Percentiles rank a stretch among this genome's conserved stretches.
phyloP scores from a whole-genome alignment of 495 filamentous ascomycete genomes.

The Poronia punctata region DNA sequence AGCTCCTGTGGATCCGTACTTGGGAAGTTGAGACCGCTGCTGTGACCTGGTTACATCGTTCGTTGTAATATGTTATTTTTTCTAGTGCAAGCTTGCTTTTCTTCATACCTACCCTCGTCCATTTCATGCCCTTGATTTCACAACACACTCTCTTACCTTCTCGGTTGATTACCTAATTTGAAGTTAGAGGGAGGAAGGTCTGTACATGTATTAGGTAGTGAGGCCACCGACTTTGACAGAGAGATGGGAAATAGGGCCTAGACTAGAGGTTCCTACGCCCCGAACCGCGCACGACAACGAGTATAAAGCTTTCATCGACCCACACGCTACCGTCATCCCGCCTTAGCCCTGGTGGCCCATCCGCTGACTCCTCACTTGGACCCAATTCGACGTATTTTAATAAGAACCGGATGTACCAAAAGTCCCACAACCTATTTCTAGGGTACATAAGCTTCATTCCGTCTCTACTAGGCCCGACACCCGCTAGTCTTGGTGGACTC shows the following conservation, averaged over 20 bases:
- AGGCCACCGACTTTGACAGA: too few relatives aligned
- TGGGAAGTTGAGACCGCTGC: conserved; percentile 20
- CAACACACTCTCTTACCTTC: too few relatives aligned
- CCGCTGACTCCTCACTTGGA: not conserved
- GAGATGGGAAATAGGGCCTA: too few relatives aligned
- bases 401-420: too few relatives aligned
- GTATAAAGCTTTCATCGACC: conserved; percentile 9
- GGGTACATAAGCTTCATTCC: not conserved
- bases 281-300: conserved; percentile 6
- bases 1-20: conserved; percentile 13
- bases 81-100: conserved; percentile 8
- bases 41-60: conserved; percentile 24
- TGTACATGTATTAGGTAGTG: too few relatives aligned
- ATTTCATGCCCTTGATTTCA: too few relatives aligned
- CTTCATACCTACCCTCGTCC: not conserved
- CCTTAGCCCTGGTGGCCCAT: conserved; percentile 3
- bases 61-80: conserved; percentile 11
- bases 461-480: not conserved
- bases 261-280: too few relatives aligned
- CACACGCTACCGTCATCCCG: conserved; percentile 5
- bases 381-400: conserved; percentile 7
- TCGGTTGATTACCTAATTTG: conserved; percentile 16
- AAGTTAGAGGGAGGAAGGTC: conserved; percentile 15
- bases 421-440: not conserved
- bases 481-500: not conserved